phyloP scores from a whole-genome alignment of 176 grass and related monocot genomes.

The Eragrostis curvula region DNA sequence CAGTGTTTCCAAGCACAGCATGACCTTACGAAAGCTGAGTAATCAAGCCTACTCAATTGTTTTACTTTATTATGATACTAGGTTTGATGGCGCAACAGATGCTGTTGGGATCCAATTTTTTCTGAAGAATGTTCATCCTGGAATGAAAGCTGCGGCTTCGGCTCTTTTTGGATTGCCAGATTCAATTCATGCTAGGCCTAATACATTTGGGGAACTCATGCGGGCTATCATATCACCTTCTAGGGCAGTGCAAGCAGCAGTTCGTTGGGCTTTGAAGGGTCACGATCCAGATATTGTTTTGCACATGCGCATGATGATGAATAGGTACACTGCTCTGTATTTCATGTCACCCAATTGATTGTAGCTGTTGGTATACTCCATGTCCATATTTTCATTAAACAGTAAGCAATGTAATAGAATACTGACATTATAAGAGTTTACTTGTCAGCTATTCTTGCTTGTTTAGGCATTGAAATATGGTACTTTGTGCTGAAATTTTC shows the following conservation, averaged over 20 bases:
- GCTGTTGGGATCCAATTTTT: constrained; percentile 83
- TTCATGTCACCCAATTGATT: background rate
- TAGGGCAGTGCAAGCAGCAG: constrained; percentile 51
- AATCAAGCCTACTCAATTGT: background rate
- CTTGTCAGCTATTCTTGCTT: background rate
- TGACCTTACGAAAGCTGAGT: background rate
- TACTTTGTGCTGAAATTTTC: constrained; percentile 11
- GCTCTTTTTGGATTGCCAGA: constrained; percentile 63
- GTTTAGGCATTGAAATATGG: background rate
- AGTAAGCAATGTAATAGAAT: background rate
- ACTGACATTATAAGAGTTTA: constrained; percentile 18
- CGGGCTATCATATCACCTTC: constrained; percentile 65
- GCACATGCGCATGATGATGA: constrained; percentile 90
- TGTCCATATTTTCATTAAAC: background rate
- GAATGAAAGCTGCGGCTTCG: constrained; percentile 58
- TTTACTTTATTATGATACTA: constrained; percentile 28
- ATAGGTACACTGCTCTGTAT: constrained; percentile 59
- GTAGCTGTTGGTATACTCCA: background rate
- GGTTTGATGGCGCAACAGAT: constrained; percentile 83
- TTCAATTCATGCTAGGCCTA: constrained; percentile 56
- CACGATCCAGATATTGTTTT: constrained; percentile 71
- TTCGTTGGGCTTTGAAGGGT: constrained; percentile 70
- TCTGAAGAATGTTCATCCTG: constrained; percentile 81
- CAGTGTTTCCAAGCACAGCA: background rate
- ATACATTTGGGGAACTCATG: constrained; percentile 91